Evolutionary conservation across 2,329 filamentous ascomycete genomes (phyloP).

Genomic region (Cryphonectria japonica): DNA sequence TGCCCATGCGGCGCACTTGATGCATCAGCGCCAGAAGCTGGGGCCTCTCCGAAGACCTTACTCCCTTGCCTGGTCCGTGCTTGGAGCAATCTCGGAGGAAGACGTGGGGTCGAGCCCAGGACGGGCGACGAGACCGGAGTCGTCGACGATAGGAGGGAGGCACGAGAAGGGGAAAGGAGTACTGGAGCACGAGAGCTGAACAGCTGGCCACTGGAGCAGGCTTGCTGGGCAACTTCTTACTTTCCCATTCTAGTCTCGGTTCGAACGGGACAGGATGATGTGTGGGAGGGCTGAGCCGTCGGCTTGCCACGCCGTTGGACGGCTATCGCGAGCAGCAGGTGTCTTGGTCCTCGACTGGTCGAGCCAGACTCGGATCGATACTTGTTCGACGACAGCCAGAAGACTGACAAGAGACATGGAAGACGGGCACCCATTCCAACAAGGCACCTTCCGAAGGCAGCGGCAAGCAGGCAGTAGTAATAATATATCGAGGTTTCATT

Average conservation of each 20-base stretch:
- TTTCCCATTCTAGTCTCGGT: not conserved
- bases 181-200: not conserved
- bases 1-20: not conserved
- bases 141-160: not conserved
- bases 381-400: not conserved
- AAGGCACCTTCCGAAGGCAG: slow-evolving; percentile 7
- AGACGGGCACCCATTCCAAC: not conserved
- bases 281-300: not conserved
- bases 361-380: not conserved
- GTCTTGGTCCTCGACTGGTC: not conserved
- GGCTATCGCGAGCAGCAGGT: not conserved
- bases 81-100: not conserved
- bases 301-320: not conserved
- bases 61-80: slow-evolving; percentile 9
- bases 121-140: not conserved
- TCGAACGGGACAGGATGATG: not conserved
- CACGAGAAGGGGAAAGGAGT: not conserved
- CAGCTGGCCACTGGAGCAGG: not conserved
- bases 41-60: not conserved
- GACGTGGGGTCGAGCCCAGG: not conserved
- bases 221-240: not conserved
- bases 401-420: not conserved
- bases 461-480: not conserved
- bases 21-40: not conserved
- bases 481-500: slow-evolving; percentile 20